Base-by-base conservation (phyloP, 2,329 filamentous ascomycete species). In the Fusarium newnesense region DNA sequence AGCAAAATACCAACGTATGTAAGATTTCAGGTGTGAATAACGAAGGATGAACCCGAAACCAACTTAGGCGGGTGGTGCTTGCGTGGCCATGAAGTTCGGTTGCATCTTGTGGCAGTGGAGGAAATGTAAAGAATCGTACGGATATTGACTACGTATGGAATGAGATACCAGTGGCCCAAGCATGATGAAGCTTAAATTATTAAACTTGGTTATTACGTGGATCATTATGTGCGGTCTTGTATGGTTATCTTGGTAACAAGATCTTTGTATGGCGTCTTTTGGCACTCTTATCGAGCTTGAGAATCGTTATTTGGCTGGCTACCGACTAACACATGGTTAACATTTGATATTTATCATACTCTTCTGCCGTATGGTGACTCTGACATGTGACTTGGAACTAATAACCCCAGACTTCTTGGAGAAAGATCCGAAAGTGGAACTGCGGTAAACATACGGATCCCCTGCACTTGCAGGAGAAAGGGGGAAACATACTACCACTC, bases 1-100 rank as follows among this genome's bases (percentile, higher is more conserved):
- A 76, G 71, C 63, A 78, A 76, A 78, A 77, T 76, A 78, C 69
- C 74, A 77, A 62, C 65, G 67, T 70, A 72, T 78, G 76, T 78
- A 78, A 77, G 75, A 78, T 78, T 76, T 75, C 63, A 61, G 69
- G 69, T 72, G 67, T 69, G 74, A 62, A 42, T 42, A 63, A 39
- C 60, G 59, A 57, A 60, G 57, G 64, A 58, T 46, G 42, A 60
- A 62, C 34, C 59, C 56, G 53, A 65, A 63, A 58, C 44, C 36
- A 42, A 40, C 36, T 40, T 52, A 46, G 49, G 73, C 58, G 56
- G 66, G 70, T 62, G 69, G 60, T 59, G 64, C 60, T 71, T 56
- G 52, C 58, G 46, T 64, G 62, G 28, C 61, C 46, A 67, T 58
- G 32, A 63, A 63, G 50, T 42, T 61, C 61, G 61, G 63, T 63